A percentile compares a stretch with the other conserved stretches of the same genome.
Conservation (phyloP, 1,284 basidiomycete species). For the Leccinum griseonigrum region DNA sequence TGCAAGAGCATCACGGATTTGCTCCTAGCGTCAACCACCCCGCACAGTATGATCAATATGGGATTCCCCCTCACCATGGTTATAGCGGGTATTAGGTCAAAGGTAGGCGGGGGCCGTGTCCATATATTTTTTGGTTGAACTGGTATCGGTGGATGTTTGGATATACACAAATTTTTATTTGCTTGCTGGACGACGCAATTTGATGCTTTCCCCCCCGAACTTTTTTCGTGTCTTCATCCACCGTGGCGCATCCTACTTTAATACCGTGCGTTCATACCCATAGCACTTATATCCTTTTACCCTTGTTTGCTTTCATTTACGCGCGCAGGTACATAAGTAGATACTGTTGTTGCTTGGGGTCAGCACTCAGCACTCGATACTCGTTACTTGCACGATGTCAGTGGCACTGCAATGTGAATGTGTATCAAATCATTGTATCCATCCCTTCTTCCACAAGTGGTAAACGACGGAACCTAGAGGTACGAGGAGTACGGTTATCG, state of each 20-base stretch:
- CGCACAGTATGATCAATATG: slow-evolving; percentile 47
- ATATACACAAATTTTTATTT: slow-evolving; percentile 1
- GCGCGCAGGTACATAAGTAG: neutral
- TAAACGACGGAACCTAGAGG: slow-evolving; percentile 23
- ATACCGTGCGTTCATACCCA: slow-evolving; percentile 28
- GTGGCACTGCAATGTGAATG: slow-evolving; percentile 6
- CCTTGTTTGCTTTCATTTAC: slow-evolving; percentile 2
- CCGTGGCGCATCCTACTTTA: slow-evolving; percentile 1
- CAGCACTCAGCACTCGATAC: neutral
- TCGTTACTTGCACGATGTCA: slow-evolving; percentile 6
- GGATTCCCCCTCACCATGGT: slow-evolving; percentile 58
- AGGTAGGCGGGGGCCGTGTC: neutral
- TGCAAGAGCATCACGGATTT: slow-evolving; percentile 51
- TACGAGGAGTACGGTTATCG: slow-evolving; percentile 35
- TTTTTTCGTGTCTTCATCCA: slow-evolving; percentile 1
- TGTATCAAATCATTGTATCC: slow-evolving; percentile 24
- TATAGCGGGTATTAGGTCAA: slow-evolving; percentile 35
- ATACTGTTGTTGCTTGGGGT: slow-evolving; percentile 12
- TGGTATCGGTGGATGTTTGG: neutral
- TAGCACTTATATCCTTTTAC: neutral
- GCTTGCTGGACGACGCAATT: slow-evolving; percentile 36
- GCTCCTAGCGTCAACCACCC: slow-evolving; percentile 43
- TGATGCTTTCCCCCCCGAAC: neutral
- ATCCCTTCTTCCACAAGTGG: slow-evolving; percentile 19
- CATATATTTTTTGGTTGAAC: neutral